phyloP scores from a whole-genome alignment of 345 rosid species.

The Pistacia atlantica region DNA sequence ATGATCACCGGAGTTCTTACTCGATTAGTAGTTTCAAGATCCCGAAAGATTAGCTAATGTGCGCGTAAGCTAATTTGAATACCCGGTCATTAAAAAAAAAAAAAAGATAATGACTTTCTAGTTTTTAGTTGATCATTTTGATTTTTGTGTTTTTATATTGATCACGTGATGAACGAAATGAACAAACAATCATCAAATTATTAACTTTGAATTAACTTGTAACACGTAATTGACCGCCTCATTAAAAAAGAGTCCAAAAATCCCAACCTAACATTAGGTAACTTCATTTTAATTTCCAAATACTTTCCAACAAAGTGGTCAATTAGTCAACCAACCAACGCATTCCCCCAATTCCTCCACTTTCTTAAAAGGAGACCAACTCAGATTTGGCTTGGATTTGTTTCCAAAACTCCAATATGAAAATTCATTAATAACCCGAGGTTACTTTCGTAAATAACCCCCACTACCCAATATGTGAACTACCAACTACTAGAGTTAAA shows the following conservation, averaged over 20 bases:
- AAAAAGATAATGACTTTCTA: too few species aligned
- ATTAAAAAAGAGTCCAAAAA: not conserved
- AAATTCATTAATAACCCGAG: not conserved
- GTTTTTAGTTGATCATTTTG: too few species aligned
- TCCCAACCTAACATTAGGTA: not conserved
- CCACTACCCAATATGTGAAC: not conserved
- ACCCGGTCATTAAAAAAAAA: too few species aligned
- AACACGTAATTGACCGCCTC: too few species aligned
- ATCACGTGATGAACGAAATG: too few species aligned
- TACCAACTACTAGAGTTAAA: conserved; percentile 32
- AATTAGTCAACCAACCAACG: not conserved
- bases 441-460: conserved; percentile 18
- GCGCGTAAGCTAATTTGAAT: too few species aligned
- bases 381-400: not conserved
- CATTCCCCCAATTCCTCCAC: not conserved
- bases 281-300: not conserved
- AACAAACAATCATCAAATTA: too few species aligned
- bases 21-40: too few species aligned
- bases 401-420: not conserved
- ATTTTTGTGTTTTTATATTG: too few species aligned
- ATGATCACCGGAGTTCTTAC: too few species aligned
- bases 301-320: conserved; percentile 1
- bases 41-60: too few species aligned
- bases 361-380: not conserved
- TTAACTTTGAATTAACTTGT: too few species aligned